Evolutionary conservation across 768 basidiomycete species (phyloP), one percentile per base, ranked within the genome.

Genomic region (Leccinum subtestaceum): DNA sequence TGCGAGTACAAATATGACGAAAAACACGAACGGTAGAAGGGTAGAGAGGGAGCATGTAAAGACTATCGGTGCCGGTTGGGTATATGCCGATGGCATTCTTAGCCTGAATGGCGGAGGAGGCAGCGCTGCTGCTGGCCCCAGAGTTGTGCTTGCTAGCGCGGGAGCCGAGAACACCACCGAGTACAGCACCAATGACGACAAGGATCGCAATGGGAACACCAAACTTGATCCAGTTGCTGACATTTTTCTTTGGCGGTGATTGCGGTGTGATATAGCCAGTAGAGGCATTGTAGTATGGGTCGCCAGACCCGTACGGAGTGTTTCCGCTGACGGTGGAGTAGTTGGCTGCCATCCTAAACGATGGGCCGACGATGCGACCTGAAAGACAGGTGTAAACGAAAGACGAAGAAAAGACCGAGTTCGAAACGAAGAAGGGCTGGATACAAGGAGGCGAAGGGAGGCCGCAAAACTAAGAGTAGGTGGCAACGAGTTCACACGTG

Each of bases 11-110:
- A 57, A 49, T 4, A 21, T 27, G n/a, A n/a, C 15, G 21, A 57
- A 34, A 38, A 55, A 56, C 23, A 83, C 92, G 77, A 61, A 95
- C 95, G 5, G 91, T 91, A 19, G 91, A 87, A 6, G 94, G 92
- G 71, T 95, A 96, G 27, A 95, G 69, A 1, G 95, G 95, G 56
- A 93, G 79, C 77, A 88, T 81, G 70, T 84, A 96, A 52, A 84
- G 79, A 66, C 84, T 84, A 68, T 95, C 81, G 17, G 95, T 97
- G 5, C 85, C 84, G 2, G 88, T 88, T 29, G 94, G 84, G 67
- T 86, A 91, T 43, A 84, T 70, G 19, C 88, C 90, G 32, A 85
- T 59, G n/a, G 78, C 77, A 43, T 81, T 75, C 74, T 89, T 86
- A 23, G 78, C 79, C 61, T 83, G 84, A 19, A 79, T 80, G 29